These are phyloP conservation scores for Botryococcus braunii DNA, from an alignment of 163 green algal species.

Conservation along the genomic window DNA sequence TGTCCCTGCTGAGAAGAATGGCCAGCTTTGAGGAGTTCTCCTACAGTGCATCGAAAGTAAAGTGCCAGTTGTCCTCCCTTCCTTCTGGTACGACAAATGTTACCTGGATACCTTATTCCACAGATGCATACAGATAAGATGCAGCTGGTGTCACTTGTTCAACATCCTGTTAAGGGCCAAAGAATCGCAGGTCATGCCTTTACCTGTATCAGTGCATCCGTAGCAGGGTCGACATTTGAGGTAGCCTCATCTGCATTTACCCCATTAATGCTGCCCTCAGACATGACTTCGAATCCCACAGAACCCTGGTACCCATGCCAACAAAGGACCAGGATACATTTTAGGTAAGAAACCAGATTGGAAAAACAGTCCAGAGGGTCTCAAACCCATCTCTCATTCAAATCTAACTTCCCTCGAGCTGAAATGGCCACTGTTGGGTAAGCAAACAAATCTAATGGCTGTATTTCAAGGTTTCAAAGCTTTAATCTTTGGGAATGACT, in stretches of 20 bases:
- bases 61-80: background rate
- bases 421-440: background rate
- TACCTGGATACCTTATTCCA: background rate
- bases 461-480: no score
- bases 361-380: background rate
- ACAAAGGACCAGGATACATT: background rate
- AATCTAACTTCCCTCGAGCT: background rate
- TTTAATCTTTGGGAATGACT: no score
- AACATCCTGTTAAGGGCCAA: background rate
- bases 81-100: background rate
- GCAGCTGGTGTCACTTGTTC: background rate
- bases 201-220: slow-evolving; percentile 69
- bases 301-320: background rate
- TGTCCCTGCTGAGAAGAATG: no score
- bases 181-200: slow-evolving; percentile 10
- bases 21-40: no score
- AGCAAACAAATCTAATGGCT: background rate
- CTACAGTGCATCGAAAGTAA: no score
- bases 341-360: background rate
- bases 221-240: slow-evolving; percentile 68
- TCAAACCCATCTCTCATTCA: background rate
- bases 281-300: background rate
- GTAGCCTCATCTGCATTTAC: slow-evolving; percentile 57
- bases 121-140: background rate
- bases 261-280: background rate